Conservation (phyloP, 2,329 filamentous ascomycete genomes). For the Penicillium occitanis region DNA sequence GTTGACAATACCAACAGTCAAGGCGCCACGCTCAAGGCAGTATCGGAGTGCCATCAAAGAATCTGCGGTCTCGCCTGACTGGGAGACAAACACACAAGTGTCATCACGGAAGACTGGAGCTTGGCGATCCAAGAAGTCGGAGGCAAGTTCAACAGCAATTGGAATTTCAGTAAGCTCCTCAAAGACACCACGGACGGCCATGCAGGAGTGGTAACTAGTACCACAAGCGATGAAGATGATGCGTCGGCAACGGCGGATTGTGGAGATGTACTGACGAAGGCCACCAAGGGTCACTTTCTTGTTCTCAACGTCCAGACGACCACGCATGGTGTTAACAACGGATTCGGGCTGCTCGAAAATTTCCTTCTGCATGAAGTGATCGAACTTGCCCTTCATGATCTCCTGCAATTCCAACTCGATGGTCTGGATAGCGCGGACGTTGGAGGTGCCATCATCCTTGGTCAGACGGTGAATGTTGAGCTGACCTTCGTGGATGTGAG, state of each 20-base stretch:
- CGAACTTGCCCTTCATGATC: conserved; percentile 99
- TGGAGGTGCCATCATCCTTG: conserved; percentile 95
- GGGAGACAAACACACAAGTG: conserved; percentile 97
- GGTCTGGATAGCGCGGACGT: conserved; percentile 97
- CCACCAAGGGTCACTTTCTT: conserved; percentile 95
- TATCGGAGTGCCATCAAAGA: conserved; percentile 96
- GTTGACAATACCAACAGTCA: conserved; percentile 98
- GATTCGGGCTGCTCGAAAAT: conserved; percentile 99
- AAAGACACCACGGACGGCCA: conserved; percentile 97
- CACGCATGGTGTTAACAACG: conserved; percentile 99
- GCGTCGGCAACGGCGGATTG: conserved; percentile 92
- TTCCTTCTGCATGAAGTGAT: conserved; percentile 99
- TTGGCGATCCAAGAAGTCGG: conserved; percentile 94
- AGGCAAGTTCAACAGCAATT: conserved; percentile 93
- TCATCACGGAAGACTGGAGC: conserved; percentile 99
- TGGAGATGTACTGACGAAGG: conserved; percentile 91
- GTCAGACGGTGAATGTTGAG: conserved; percentile 98
- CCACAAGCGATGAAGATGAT: conserved; percentile 99
- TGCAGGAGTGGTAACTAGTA: conserved; percentile 98
- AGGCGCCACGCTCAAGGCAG: conserved; percentile 93
- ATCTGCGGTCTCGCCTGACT: conserved; percentile 97
- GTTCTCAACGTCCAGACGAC: conserved; percentile 89
- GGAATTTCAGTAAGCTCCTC: conserved; percentile 98
- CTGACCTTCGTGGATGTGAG: conserved; percentile 97
- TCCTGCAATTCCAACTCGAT: conserved; percentile 98